Percentiles rank a stretch among this genome's conserved stretches.
These are phyloP conservation scores for Oenanthe javanica DNA, from an alignment of 140 eudicot species.

Conservation along the genomic window DNA sequence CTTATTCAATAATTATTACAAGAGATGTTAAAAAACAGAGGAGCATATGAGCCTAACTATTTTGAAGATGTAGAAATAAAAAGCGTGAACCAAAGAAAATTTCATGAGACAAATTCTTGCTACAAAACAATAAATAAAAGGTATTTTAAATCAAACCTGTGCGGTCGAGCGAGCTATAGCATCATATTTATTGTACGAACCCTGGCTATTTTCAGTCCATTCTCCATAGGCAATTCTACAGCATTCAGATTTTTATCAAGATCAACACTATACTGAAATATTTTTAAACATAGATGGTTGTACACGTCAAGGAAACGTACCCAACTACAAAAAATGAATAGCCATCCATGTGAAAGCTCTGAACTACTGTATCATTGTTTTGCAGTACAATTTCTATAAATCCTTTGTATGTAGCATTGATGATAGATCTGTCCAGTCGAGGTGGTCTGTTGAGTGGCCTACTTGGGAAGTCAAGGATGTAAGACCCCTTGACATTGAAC, in stretches of 20 bases:
- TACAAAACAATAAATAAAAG: not conserved
- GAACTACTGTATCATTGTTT: constrained; percentile 74
- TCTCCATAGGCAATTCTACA: constrained; percentile 86
- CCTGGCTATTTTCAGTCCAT: constrained; percentile 75
- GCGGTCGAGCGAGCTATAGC: constrained; percentile 79
- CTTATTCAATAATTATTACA: not conserved
- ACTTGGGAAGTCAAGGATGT: constrained; percentile 81
- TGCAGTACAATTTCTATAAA: constrained; percentile 73
- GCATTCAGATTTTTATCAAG: not conserved
- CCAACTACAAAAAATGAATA: constrained; percentile 93
- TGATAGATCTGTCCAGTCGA: constrained; percentile 53
- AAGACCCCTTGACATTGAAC: constrained; percentile 60
- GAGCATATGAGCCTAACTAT: not conserved
- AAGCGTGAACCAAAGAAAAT: not conserved
- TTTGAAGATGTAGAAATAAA: not conserved
- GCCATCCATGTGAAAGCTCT: constrained; percentile 93
- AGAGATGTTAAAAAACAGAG: not conserved
- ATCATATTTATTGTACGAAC: constrained; percentile 84
- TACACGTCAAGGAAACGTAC: constrained; percentile 27
- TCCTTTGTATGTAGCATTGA: constrained; percentile 82
- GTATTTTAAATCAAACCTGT: constrained; percentile 42
- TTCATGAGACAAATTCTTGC: not conserved
- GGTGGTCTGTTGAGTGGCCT: constrained; percentile 55
- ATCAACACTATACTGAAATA: not conserved
- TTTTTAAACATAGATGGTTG: not conserved